These are phyloP conservation scores for Podaxis carcinomalis DNA, from an alignment of 768 basidiomycete species.

Conservation along the genomic window DNA sequence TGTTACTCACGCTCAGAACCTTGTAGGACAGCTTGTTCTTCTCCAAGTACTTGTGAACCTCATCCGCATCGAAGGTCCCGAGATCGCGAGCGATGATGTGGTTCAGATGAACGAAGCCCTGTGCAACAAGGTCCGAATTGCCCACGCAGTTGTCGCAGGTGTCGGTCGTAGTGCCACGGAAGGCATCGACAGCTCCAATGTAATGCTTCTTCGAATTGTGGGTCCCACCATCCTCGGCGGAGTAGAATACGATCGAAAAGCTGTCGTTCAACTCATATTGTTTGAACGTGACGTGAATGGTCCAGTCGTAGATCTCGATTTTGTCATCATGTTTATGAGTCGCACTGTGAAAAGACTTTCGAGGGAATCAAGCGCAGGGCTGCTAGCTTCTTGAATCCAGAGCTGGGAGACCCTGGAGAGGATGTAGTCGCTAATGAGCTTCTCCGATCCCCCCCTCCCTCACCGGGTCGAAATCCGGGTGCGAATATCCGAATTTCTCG, in stretches of 20 bases:
- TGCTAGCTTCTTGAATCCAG: conserved; percentile 17
- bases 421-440: conserved; percentile 28
- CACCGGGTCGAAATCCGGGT: conserved; percentile 47
- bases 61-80: conserved; percentile 30
- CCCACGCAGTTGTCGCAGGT: conserved; percentile 38
- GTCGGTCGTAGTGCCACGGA: conserved; percentile 27
- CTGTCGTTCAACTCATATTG: conserved; percentile 35
- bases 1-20: background rate
- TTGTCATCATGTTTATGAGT: background rate
- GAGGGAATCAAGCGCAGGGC: background rate
- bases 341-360: background rate
- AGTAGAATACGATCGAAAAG: conserved; percentile 38
- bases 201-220: conserved; percentile 23
- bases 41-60: conserved; percentile 36
- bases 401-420: conserved; percentile 29
- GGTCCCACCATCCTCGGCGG: conserved; percentile 30
- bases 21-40: background rate
- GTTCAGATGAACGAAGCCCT: conserved; percentile 44
- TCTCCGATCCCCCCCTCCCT: conserved; percentile 22
- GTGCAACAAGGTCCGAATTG: conserved; percentile 26
- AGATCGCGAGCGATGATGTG: conserved; percentile 25
- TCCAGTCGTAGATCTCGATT: conserved; percentile 32
- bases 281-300: conserved; percentile 36
- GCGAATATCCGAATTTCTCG: conserved; percentile 37
- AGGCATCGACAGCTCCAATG: conserved; percentile 37